phyloP scores from a whole-genome alignment of 2,329 filamentous ascomycete species.

The Nigrograna mackinnonii region DNA sequence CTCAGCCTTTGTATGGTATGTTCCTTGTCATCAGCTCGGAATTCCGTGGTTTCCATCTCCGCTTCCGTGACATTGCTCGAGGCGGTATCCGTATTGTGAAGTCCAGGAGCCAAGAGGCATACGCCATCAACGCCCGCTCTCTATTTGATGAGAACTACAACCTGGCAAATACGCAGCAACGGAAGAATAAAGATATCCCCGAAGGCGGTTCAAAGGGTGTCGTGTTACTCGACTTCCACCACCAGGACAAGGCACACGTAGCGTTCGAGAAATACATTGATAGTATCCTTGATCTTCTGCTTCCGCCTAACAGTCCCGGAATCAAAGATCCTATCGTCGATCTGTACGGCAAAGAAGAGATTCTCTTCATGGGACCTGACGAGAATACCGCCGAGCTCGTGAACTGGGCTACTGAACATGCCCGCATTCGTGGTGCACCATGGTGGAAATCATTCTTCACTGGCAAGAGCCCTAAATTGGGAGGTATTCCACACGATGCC shows the following conservation, averaged over 20 bases:
- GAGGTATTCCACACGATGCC: constrained; percentile 91
- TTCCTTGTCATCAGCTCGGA: constrained; percentile 97
- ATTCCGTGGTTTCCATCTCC: constrained; percentile 94
- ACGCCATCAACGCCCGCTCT: constrained; percentile 92
- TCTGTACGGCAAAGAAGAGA: constrained; percentile 91
- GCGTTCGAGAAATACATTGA: constrained; percentile 99
- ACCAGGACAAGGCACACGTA: constrained; percentile 89
- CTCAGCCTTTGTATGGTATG: constrained; percentile 94
- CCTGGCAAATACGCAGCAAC: constrained; percentile 95
- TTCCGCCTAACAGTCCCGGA: constrained; percentile 86
- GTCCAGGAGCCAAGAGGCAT: constrained; percentile 93
- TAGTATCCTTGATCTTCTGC: constrained; percentile 91
- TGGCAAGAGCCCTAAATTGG: constrained; percentile 93
- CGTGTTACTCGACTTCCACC: constrained; percentile 87
- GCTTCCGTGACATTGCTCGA: constrained; percentile 95
- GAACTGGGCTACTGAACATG: constrained; percentile 98
- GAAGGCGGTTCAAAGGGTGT: constrained; percentile 98
- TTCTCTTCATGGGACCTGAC: constrained; percentile 97
- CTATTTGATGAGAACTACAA: constrained; percentile 99
- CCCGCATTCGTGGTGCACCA: constrained; percentile 80
- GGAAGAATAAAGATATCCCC: constrained; percentile 99
- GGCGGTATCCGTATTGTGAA: constrained; percentile 99
- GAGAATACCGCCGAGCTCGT: constrained; percentile 98
- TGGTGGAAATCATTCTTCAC: constrained; percentile 99
- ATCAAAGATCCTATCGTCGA: constrained; percentile 99